Evolutionary conservation across 108 stramenopile species (phyloP), one percentile per base, ranked within the genome.

Genomic region (Stephanodiscus triporus): DNA sequence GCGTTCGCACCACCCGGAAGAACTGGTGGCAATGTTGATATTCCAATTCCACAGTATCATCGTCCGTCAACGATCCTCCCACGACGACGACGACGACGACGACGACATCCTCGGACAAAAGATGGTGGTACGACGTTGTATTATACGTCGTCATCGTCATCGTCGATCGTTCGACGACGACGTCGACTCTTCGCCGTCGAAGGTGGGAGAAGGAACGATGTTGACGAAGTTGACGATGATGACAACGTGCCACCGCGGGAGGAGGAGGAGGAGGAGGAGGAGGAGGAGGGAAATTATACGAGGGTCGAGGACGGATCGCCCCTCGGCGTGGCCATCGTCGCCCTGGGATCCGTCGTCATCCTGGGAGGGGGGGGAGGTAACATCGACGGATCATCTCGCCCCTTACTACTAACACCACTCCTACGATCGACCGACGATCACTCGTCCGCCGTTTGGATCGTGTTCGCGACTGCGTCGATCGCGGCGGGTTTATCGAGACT

Each of bases 261-360:
- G 32, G 5, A 34, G 32, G n/a, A 19, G 48, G 48, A 6, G n/a
- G 48, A 7, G 48, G 19, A 34, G 32, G 5, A 34, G 32, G n/a
- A 19, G 48, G 48, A 6, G n/a, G 48, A 7, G 48, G 19, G 48
- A 6, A 7, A 7, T 6, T 49, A 49, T 6, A 49, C 48, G n/a
- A 49, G 19, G 63, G 8, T 64, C 24, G 63, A 59, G 20, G 58
- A 59, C 24, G 58, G 58, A 34, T 59, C 58, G 2, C 58, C 58
- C 20, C 58, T 59, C 58, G 58, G 58, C 58, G 58, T 59, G 16
- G 58, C 58, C 30, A 59, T 59, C 17, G 58, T 59, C 2, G 3
- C 9, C 3, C 20, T 59, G 2, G 58, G 58, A 59, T 59, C 58
- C 2, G 4, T 59, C 16, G 24, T 34, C 2, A 1, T 59, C 2